Percentiles rank a stretch among this genome's conserved stretches.
Evolutionary conservation across 139 green algal genomes (phyloP).

Genomic region (Volvox africanus): DNA sequence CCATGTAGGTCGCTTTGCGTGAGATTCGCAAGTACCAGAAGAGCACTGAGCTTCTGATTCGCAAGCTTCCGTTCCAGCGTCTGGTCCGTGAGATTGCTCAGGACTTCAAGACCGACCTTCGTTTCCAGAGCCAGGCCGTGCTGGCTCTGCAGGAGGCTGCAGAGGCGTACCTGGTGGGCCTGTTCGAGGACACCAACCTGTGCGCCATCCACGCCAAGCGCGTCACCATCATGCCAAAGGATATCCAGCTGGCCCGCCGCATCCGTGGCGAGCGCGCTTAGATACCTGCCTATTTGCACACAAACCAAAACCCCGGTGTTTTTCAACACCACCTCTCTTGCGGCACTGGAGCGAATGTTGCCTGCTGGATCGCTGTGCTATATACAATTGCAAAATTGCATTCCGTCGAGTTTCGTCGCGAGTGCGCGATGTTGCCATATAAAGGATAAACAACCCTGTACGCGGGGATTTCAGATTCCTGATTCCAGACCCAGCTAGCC

Average conservation of each 20-base stretch:
- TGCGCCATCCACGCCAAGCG: conserved; percentile 97
- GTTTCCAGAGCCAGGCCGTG: conserved; percentile 10
- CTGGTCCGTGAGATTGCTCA: conserved; percentile 74
- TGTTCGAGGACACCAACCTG: conserved; percentile 94
- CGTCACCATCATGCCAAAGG: conserved; percentile 96
- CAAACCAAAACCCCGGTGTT: conserved; percentile 1
- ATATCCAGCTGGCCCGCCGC: conserved; percentile 91
- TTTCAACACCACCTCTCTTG: neutral
- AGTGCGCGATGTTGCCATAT: no score
- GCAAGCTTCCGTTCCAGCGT: conserved; percentile 96
- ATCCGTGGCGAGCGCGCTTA: conserved; percentile 8
- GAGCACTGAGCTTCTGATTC: conserved; percentile 93
- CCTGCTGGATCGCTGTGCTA: no score
- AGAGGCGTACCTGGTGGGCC: conserved; percentile 93
- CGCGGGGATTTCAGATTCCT: no score
- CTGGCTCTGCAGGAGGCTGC: neutral
- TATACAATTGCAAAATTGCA: no score
- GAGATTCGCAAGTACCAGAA: conserved; percentile 95
- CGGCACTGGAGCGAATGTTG: no score
- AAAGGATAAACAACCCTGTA: no score
- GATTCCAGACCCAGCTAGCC: no score
- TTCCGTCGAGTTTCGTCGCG: no score
- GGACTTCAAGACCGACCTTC: neutral
- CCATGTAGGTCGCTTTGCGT: neutral
- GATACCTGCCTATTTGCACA: neutral